Percentiles rank a stretch among this genome's conserved stretches.
phyloP scores from a whole-genome alignment of 495 filamentous ascomycete genomes.

The Rostrohypoxylon terebratum region DNA sequence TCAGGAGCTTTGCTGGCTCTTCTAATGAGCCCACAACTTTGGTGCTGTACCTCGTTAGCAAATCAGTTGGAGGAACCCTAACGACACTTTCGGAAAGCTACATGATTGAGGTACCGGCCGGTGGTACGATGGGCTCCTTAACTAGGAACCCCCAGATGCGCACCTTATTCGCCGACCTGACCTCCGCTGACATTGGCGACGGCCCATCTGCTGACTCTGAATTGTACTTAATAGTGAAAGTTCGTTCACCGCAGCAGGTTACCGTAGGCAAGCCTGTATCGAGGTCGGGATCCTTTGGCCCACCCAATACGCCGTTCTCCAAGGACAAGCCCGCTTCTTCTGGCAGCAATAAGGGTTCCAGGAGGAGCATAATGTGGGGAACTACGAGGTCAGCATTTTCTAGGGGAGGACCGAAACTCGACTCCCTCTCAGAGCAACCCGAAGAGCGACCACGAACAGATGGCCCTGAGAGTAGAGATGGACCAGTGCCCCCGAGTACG shows the following conservation, averaged over 20 bases:
- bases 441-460: conserved; percentile 54
- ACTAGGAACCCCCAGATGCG: conserved; percentile 74
- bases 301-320: conserved; percentile 51
- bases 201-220: conserved; percentile 71
- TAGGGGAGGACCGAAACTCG: conserved; percentile 61
- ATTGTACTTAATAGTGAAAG: conserved; percentile 85
- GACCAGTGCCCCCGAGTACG: conserved; percentile 64
- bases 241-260: conserved; percentile 72
- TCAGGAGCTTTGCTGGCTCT: conserved; percentile 81
- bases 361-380: conserved; percentile 88
- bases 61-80: conserved; percentile 68
- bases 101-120: conserved; percentile 79
- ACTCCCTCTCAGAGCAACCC: conserved; percentile 61
- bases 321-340: conserved; percentile 60
- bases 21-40: conserved; percentile 78
- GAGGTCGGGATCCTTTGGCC: conserved; percentile 55
- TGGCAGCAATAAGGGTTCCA: conserved; percentile 67
- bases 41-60: conserved; percentile 81
- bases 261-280: conserved; percentile 60
- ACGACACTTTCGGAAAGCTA: conserved; percentile 85
- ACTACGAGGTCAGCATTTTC: conserved; percentile 61
- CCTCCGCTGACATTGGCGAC: conserved; percentile 84
- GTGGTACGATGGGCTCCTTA: conserved; percentile 71
- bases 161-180: conserved; percentile 88
- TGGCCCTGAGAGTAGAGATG: conserved; percentile 56